Evolutionary conservation across 495 filamentous ascomycete species (phyloP).

Genomic region (Trichoderma parareesei): DNA sequence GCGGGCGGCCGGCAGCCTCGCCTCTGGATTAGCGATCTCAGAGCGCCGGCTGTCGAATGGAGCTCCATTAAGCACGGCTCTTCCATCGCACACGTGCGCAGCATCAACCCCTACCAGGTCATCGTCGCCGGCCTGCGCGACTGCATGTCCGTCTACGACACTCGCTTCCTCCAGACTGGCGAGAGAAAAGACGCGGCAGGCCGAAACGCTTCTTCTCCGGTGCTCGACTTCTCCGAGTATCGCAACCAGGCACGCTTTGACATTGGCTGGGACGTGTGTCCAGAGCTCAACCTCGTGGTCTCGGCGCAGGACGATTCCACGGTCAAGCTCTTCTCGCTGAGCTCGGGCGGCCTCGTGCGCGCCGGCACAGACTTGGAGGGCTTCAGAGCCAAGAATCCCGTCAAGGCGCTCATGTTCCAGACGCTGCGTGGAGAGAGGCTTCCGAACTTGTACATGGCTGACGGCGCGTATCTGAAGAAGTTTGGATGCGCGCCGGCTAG

Average conservation of each 20-base stretch:
- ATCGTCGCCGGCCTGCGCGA: constrained; percentile 30
- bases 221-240: constrained; percentile 30
- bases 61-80: constrained; percentile 12
- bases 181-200: background rate
- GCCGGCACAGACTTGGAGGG: constrained; percentile 12
- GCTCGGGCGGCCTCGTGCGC: constrained; percentile 24
- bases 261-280: constrained; percentile 31
- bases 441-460: constrained; percentile 6
- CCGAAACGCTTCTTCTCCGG: constrained; percentile 16
- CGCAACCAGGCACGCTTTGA: constrained; percentile 26
- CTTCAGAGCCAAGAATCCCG: constrained; percentile 11
- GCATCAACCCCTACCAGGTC: constrained; percentile 25
- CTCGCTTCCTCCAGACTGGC: constrained; percentile 20
- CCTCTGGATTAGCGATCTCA: constrained; percentile 27
- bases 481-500: background rate
- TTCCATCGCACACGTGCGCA: constrained; percentile 26
- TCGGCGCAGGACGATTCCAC: constrained; percentile 34
- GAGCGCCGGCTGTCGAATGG: constrained; percentile 17
- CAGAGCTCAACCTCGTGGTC: constrained; percentile 27
- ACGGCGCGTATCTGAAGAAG: background rate
- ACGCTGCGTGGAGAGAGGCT: constrained; percentile 16
- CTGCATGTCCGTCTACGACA: constrained; percentile 32
- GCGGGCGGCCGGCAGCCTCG: constrained; percentile 30
- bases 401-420: constrained; percentile 26
- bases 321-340: constrained; percentile 33